Conservation (phyloP, 495 filamentous ascomycete genomes). For the Mytilinidion resinicola region DNA sequence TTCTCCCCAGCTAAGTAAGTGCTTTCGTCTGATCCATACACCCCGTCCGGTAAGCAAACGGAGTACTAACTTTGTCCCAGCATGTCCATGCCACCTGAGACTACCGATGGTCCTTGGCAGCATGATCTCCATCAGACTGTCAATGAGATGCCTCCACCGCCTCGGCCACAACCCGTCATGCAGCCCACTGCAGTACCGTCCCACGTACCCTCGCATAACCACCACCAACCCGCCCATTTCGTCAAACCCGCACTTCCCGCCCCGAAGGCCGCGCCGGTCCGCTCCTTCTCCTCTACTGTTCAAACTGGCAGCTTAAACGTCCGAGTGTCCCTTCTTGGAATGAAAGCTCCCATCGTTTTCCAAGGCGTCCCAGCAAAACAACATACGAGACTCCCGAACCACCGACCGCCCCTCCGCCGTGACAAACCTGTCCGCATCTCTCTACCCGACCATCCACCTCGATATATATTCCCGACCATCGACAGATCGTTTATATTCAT, state of each 20-base stretch:
- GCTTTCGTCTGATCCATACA: not conserved
- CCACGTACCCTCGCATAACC: not conserved
- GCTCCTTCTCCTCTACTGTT: slow-evolving; percentile 60
- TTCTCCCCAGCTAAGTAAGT: slow-evolving; percentile 54
- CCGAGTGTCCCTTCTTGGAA: slow-evolving; percentile 68
- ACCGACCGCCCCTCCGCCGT: slow-evolving; percentile 86
- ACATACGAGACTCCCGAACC: slow-evolving; percentile 89
- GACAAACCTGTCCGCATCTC: slow-evolving; percentile 97
- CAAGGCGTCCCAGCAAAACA: slow-evolving; percentile 68
- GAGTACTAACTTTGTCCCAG: too few relatives aligned
- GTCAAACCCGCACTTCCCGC: slow-evolving; percentile 1
- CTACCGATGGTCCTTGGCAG: slow-evolving; percentile 71
- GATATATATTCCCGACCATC: slow-evolving; percentile 83
- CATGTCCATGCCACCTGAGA: slow-evolving; percentile 44
- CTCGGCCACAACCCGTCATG: slow-evolving; percentile 29
- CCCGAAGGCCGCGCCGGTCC: slow-evolving; percentile 21
- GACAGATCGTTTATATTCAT: slow-evolving; percentile 98
- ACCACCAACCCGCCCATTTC: not conserved
- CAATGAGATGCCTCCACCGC: slow-evolving; percentile 35
- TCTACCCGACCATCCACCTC: slow-evolving; percentile 65
- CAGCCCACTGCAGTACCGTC: slow-evolving; percentile 13
- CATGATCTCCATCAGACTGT: slow-evolving; percentile 89
- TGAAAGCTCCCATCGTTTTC: slow-evolving; percentile 65
- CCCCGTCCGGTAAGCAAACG: too few relatives aligned
- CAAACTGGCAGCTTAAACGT: slow-evolving; percentile 75